phyloP scores from a whole-genome alignment of 805 yeast species.

The Candida piceae region DNA sequence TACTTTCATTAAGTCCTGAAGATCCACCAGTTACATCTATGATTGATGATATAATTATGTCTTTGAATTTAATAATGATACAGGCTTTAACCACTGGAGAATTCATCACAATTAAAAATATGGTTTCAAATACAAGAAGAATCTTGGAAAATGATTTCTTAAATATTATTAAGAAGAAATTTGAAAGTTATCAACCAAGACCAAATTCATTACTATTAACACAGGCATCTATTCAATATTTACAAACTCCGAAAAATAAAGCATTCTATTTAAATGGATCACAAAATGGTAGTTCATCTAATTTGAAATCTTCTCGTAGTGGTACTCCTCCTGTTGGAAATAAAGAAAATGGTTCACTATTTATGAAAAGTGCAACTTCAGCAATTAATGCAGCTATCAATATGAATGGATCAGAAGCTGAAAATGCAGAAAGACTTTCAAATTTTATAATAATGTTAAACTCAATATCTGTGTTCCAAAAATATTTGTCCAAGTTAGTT shows the following conservation, averaged over 20 bases:
- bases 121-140: conserved; percentile 50
- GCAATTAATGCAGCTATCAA: conserved; percentile 32
- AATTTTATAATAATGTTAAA: conserved; percentile 67
- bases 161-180: conserved; percentile 45
- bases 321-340: conserved; percentile 27
- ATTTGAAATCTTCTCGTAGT: conserved; percentile 23
- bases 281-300: conserved; percentile 21
- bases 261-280: conserved; percentile 5
- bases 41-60: conserved; percentile 77
- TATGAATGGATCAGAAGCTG: conserved; percentile 35
- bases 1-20: conserved; percentile 36
- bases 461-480: conserved; percentile 59
- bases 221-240: conserved; percentile 13
- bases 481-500: conserved; percentile 51
- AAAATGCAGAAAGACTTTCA: conserved; percentile 43
- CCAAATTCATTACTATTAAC: conserved; percentile 25
- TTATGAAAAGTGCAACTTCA: conserved; percentile 39
- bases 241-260: conserved; percentile 14
- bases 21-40: conserved; percentile 74
- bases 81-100: conserved; percentile 73
- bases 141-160: conserved; percentile 62
- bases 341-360: conserved; percentile 24
- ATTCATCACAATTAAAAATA: conserved; percentile 44
- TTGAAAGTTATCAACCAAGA: conserved; percentile 41
- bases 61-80: conserved; percentile 61